Conservation (phyloP, 345 rosid genomes). For the Psidium guajava region DNA sequence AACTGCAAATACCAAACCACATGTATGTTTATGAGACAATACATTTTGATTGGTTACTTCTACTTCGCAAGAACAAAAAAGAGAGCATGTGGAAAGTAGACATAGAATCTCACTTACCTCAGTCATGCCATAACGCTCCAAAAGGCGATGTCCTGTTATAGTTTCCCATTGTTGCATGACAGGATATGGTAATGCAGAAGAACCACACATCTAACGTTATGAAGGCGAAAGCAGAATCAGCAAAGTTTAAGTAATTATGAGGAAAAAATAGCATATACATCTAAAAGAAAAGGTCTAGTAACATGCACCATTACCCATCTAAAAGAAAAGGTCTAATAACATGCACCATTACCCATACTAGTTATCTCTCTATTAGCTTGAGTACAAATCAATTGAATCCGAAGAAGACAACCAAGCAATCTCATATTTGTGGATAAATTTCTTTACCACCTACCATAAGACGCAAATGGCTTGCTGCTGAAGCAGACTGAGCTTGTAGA, state of each 20-base stretch:
- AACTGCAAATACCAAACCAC: slow-evolving; percentile 29
- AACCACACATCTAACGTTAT: slow-evolving; percentile 72
- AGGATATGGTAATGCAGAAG: slow-evolving; percentile 92
- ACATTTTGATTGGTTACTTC: not conserved
- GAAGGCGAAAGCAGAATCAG: not conserved
- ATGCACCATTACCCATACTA: not conserved
- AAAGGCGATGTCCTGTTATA: slow-evolving; percentile 87
- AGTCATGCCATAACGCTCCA: slow-evolving; percentile 99
- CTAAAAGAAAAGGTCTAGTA: not conserved
- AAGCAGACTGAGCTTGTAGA: slow-evolving; percentile 53
- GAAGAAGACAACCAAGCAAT: not conserved
- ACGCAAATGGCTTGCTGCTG: slow-evolving; percentile 68
- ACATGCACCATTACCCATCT: not conserved
- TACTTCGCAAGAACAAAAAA: not conserved
- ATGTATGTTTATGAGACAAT: not conserved
- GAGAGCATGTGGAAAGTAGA: not conserved
- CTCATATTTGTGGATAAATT: not conserved
- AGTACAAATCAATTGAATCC: not conserved
- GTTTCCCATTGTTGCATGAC: slow-evolving; percentile 93
- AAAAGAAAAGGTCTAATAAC: not conserved
- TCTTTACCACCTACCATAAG: slow-evolving; percentile 51
- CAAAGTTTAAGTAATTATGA: not conserved
- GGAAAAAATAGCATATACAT: not conserved
- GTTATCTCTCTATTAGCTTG: not conserved
- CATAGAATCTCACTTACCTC: slow-evolving; percentile 36